Evolutionary conservation across 108 stramenopile species (phyloP), one percentile per base, ranked within the genome.

Genomic region (Nitzschia palea): DNA sequence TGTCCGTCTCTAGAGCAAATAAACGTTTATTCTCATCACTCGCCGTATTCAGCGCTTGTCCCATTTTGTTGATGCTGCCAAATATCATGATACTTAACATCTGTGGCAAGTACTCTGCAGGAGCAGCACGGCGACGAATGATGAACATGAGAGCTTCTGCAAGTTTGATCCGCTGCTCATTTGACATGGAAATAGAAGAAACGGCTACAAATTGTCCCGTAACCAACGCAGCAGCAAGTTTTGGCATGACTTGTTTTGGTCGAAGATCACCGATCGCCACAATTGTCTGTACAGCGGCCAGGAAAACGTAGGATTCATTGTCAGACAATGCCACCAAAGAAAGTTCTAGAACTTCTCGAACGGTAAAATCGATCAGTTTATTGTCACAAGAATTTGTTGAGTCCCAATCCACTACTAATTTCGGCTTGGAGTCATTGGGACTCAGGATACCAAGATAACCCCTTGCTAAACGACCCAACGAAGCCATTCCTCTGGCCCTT

Each of bases 231-330:
- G 36, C 20, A 14, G 32, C 85, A 23, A 86, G 47, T 23, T 82
- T 10, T 4, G 91, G 85, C 18, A 93, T 58, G 31, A 87, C 73
- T 9, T 79, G 44, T 37, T 28, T 45, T 30, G 88, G 86, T 34
- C 56, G 57, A 12, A 79, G 62, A 66, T 91, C 89, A 26, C 86
- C 81, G 10, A 90, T 70, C 14, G 81, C 73, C 30, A 86, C 89
- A 47, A 94, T 58, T 28, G 90, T 85, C 58, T 94, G 90, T 50
- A 94, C 85, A 3, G 88, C 86, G 34, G 93, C 93, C 23, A 94
- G 78, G 43, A 85, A 94, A 28, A 94, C 93, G 62, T 91, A 94
- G 31, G 93, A 94, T 79, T 94, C 93, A 17, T 72, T 20, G 70
- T 94, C 93, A 4, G 71, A 62, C 34, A 94, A 77, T 35, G 90